Percentiles rank a stretch among this genome's conserved stretches.
Conservation (phyloP, 2,329 filamentous ascomycete genomes). For the Nakataea oryzae region DNA sequence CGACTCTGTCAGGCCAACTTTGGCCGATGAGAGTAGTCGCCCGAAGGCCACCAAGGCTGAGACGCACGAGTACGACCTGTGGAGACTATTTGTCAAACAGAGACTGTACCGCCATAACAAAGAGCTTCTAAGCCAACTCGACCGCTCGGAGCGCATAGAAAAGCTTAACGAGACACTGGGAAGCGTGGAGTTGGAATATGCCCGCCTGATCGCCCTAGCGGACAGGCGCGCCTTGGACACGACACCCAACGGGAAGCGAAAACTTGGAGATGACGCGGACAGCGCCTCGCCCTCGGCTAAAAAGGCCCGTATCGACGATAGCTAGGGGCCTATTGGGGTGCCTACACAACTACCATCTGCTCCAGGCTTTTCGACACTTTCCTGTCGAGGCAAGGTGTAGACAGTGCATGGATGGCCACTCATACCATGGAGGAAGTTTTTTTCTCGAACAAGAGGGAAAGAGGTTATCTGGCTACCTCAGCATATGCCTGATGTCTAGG, state of each 20-base stretch:
- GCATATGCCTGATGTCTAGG: no score
- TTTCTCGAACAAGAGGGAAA: background rate
- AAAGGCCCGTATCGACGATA: constrained; percentile 29
- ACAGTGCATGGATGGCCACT: background rate
- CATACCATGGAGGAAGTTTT: background rate
- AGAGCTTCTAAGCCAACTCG: constrained; percentile 60
- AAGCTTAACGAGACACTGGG: constrained; percentile 61
- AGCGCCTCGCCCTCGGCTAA: constrained; percentile 22
- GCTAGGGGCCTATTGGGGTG: background rate
- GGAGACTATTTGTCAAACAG: constrained; percentile 67
- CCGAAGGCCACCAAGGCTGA: constrained; percentile 38
- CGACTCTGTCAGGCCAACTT: constrained; percentile 40
- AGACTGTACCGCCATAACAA: constrained; percentile 66
- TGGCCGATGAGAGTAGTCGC: constrained; percentile 29
- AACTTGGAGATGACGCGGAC: constrained; percentile 19
- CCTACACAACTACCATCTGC: background rate
- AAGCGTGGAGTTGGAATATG: constrained; percentile 63
- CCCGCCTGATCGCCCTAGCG: constrained; percentile 44
- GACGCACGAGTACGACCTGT: constrained; percentile 56
- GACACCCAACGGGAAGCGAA: constrained; percentile 32
- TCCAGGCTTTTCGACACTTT: background rate
- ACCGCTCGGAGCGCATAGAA: constrained; percentile 55
- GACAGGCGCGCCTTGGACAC: constrained; percentile 22
- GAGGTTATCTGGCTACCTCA: background rate
- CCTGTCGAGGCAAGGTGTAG: background rate